Conservation (phyloP, 1,284 basidiomycete genomes). For the Sanguinoderma infundibulare region DNA sequence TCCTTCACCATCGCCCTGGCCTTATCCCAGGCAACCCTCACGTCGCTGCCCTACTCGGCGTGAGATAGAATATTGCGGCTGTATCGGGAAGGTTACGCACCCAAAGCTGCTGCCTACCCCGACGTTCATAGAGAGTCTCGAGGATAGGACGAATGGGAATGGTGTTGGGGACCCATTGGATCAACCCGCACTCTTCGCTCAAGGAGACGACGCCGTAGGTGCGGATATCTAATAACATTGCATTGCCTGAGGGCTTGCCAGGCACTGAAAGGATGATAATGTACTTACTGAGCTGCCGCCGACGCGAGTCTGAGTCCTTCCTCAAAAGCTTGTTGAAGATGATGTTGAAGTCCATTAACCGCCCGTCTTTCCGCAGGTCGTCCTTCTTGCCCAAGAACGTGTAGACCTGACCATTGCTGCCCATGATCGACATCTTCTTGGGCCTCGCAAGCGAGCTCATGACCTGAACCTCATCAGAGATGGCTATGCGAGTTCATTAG, state of each 20-base stretch:
- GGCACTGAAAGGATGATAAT: background rate
- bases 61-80: constrained; percentile 25
- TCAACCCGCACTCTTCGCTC: constrained; percentile 96
- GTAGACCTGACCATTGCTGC: constrained; percentile 85
- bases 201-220: constrained; percentile 97
- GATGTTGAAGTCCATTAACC: constrained; percentile 97
- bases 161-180: constrained; percentile 99
- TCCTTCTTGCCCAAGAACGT: constrained; percentile 98
- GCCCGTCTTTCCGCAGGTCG: constrained; percentile 96
- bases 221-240: constrained; percentile 72
- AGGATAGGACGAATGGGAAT: constrained; percentile 85
- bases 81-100: constrained; percentile 45
- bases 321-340: constrained; percentile 99
- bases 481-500: constrained; percentile 49
- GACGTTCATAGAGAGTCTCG: constrained; percentile 72
- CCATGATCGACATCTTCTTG: constrained; percentile 88
- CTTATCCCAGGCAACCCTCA: constrained; percentile 58
- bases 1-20: constrained; percentile 55
- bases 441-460: constrained; percentile 96
- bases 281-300: constrained; percentile 82
- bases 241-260: constrained; percentile 1
- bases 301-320: constrained; percentile 90
- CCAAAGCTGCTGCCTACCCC: constrained; percentile 60
- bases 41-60: constrained; percentile 42
- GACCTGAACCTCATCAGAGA: constrained; percentile 84